phyloP scores from a whole-genome alignment of 768 basidiomycete genomes.

The Stropharia rugosoannulata region DNA sequence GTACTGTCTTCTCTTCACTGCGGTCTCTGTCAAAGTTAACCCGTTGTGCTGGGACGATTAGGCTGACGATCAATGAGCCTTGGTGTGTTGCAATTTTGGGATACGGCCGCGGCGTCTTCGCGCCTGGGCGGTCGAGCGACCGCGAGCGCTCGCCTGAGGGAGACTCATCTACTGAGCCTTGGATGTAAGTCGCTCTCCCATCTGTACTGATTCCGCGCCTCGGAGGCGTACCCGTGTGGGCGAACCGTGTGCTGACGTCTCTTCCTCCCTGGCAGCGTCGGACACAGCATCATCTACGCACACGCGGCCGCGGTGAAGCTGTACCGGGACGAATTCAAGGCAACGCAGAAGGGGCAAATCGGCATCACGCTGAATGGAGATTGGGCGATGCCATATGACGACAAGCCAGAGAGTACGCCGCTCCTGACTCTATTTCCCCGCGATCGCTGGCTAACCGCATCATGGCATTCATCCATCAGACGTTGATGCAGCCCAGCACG shows the following conservation, averaged over 20 bases:
- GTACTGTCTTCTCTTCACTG: slow-evolving; percentile 29
- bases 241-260: not conserved
- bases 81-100: slow-evolving; percentile 71
- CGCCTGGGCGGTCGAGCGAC: slow-evolving; percentile 68
- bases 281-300: slow-evolving; percentile 64
- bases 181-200: slow-evolving; percentile 44
- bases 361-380: slow-evolving; percentile 82
- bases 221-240: too few relatives aligned
- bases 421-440: not conserved
- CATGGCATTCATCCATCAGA: too few relatives aligned
- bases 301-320: slow-evolving; percentile 68
- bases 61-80: slow-evolving; percentile 77
- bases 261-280: slow-evolving; percentile 45
- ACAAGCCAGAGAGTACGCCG: slow-evolving; percentile 61
- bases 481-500: slow-evolving; percentile 66
- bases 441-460: not conserved
- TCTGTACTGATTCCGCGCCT: not conserved
- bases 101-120: slow-evolving; percentile 71
- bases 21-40: slow-evolving; percentile 12
- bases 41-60: slow-evolving; percentile 24
- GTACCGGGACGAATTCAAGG: slow-evolving; percentile 67
- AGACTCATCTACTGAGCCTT: slow-evolving; percentile 65
- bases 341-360: slow-evolving; percentile 60
- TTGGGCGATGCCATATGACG: slow-evolving; percentile 74
- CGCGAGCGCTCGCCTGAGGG: slow-evolving; percentile 58